These are phyloP conservation scores for Saccharomycopsis fibuligera DNA, from an alignment of 805 yeast species.

Conservation along the genomic window DNA sequence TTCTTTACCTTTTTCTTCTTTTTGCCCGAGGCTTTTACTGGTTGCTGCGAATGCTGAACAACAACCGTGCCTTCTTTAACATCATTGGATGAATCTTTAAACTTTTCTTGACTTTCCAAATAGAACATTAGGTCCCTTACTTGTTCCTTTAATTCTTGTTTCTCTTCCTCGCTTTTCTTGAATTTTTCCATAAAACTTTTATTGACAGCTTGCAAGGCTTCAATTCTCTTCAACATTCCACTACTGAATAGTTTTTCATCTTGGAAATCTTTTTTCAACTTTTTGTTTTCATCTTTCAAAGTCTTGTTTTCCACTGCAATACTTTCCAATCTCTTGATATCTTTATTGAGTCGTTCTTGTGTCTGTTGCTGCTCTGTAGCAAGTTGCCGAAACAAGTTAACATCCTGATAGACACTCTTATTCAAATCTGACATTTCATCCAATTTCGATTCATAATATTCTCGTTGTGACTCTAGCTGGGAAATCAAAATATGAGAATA, in stretches of 20 bases:
- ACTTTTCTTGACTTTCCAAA: slow-evolving; percentile 65
- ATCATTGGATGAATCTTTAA: slow-evolving; percentile 65
- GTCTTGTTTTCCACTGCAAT: slow-evolving; percentile 41
- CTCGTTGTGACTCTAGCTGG: slow-evolving; percentile 76
- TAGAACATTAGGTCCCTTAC: slow-evolving; percentile 76
- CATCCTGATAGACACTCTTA: slow-evolving; percentile 63
- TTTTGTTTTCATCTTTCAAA: slow-evolving; percentile 23
- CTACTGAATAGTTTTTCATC: slow-evolving; percentile 45
- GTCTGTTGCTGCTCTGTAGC: slow-evolving; percentile 81
- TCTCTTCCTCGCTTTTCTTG: slow-evolving; percentile 31
- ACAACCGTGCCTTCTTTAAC: slow-evolving; percentile 65
- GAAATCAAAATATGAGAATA: slow-evolving; percentile 73
- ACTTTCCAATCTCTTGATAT: slow-evolving; percentile 34
- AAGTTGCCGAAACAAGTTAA: slow-evolving; percentile 70
- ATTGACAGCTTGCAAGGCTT: slow-evolving; percentile 27
- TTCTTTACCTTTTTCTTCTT: slow-evolving; percentile 20
- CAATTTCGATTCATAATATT: slow-evolving; percentile 6
- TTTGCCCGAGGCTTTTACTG: neutral
- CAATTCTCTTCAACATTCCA: slow-evolving; percentile 36
- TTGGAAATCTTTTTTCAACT: slow-evolving; percentile 26
- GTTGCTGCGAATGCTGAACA: slow-evolving; percentile 25
- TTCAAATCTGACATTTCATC: slow-evolving; percentile 23
- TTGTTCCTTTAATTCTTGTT: slow-evolving; percentile 52
- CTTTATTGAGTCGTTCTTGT: too few species aligned
- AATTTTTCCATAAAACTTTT: slow-evolving; percentile 19